phyloP scores from a whole-genome alignment of 768 basidiomycete genomes.

The Lyophyllum semitale region DNA sequence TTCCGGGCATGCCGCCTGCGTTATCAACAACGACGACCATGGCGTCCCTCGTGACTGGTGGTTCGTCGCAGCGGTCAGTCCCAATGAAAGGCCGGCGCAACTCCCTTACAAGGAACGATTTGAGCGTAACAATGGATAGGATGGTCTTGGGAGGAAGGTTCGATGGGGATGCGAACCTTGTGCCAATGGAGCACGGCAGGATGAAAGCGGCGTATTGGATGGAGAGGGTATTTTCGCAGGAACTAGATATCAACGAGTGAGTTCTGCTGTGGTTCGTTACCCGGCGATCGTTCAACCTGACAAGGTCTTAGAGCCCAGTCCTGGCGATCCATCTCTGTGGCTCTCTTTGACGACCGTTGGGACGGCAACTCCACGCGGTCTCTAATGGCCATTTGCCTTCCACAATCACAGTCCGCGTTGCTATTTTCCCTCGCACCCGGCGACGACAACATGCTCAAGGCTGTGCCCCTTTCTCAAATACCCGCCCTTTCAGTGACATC shows the following conservation, averaged over 20 bases:
- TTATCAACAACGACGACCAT: constrained; percentile 55
- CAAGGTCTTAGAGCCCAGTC: constrained; percentile 32
- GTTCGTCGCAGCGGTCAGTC: constrained; percentile 29
- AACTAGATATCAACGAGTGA: constrained; percentile 54
- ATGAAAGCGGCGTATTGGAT: constrained; percentile 79
- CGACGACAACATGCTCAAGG: constrained; percentile 43
- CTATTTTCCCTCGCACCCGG: constrained; percentile 49
- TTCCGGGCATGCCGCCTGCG: constrained; percentile 55
- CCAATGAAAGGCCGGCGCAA: constrained; percentile 38
- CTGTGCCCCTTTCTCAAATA: constrained; percentile 34
- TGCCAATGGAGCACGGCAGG: constrained; percentile 56
- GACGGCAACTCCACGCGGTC: constrained; percentile 55
- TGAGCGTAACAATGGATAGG: constrained; percentile 64
- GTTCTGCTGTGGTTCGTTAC: constrained; percentile 21
- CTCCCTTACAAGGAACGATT: constrained; percentile 54
- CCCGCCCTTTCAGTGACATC: constrained; percentile 56
- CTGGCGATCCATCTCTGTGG: constrained; percentile 53
- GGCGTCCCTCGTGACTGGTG: constrained; percentile 45
- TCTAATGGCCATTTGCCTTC: constrained; percentile 57
- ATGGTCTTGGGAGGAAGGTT: constrained; percentile 61
- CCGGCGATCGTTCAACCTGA: constrained; percentile 5
- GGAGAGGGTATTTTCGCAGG: constrained; percentile 54
- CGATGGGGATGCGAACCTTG: constrained; percentile 41
- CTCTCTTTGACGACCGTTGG: constrained; percentile 66
- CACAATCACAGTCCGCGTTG: constrained; percentile 42